phyloP scores from a whole-genome alignment of 139 green algal species.

The Picochlorum costavermella region DNA sequence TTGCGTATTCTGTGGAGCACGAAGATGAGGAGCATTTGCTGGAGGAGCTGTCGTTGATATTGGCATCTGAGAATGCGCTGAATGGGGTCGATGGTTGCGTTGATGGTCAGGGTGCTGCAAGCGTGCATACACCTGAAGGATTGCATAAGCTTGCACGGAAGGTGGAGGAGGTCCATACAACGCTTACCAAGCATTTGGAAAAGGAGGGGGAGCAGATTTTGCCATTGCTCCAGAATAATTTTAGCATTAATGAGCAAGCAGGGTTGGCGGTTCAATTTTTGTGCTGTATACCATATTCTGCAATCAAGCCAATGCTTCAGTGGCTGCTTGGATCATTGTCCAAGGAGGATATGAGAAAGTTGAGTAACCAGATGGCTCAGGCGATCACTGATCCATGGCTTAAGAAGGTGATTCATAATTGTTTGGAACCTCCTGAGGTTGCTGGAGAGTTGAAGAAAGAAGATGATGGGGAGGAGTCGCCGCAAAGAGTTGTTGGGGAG shows the following conservation, averaged over 20 bases:
- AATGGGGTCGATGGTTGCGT: neutral
- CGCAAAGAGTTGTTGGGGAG: neutral
- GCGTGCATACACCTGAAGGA: neutral
- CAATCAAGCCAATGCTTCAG: slow-evolving; percentile 61
- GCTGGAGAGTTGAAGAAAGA: neutral
- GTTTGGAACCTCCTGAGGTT: slow-evolving; percentile 42
- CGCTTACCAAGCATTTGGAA: slow-evolving; percentile 81
- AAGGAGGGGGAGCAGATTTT: slow-evolving; percentile 97
- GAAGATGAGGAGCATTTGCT: slow-evolving; percentile 84
- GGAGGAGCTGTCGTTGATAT: slow-evolving; percentile 68
- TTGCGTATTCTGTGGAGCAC: slow-evolving; percentile 82
- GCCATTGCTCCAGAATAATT: slow-evolving; percentile 83
- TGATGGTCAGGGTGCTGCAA: neutral
- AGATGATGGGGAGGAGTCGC: neutral
- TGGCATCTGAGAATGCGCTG: neutral
- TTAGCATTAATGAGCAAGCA: slow-evolving; percentile 70
- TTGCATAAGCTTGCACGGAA: slow-evolving; percentile 47
- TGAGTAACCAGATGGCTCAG: slow-evolving; percentile 37
- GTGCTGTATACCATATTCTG: slow-evolving; percentile 86
- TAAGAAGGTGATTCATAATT: slow-evolving; percentile 64
- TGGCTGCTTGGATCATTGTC: slow-evolving; percentile 69
- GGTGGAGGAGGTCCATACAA: slow-evolving; percentile 61
- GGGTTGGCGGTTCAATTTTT: slow-evolving; percentile 88
- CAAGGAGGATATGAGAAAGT: slow-evolving; percentile 23
- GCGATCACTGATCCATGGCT: slow-evolving; percentile 67